A percentile compares a stretch with the other conserved stretches of the same genome.
Conservation (phyloP, 2,329 filamentous ascomycete genomes). For the Biscogniauxia marginata region DNA sequence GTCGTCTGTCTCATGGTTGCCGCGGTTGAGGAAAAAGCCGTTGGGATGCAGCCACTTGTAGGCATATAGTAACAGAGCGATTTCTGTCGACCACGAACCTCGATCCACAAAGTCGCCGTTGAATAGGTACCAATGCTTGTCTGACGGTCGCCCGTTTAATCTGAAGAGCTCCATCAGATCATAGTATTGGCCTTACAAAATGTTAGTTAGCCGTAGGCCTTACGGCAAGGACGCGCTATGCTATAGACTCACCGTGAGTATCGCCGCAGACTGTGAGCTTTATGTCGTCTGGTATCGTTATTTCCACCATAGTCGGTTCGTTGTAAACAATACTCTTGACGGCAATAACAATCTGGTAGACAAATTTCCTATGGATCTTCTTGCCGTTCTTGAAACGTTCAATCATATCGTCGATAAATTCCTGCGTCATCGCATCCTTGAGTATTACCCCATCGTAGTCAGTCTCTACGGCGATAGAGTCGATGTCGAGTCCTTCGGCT, state of each 20-base stretch:
- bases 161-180: slow-evolving; percentile 96
- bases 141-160: slow-evolving; percentile 79
- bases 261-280: slow-evolving; percentile 94
- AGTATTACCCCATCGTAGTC: slow-evolving; percentile 83
- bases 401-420: slow-evolving; percentile 98
- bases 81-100: slow-evolving; percentile 97
- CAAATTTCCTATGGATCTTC: slow-evolving; percentile 93
- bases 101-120: slow-evolving; percentile 98
- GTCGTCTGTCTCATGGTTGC: slow-evolving; percentile 98
- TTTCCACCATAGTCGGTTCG: slow-evolving; percentile 96
- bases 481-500: slow-evolving; percentile 84
- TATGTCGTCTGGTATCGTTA: slow-evolving; percentile 73
- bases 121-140: slow-evolving; percentile 92
- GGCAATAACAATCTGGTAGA: slow-evolving; percentile 90
- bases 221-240: neutral
- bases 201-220: slow-evolving; percentile 16
- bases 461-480: slow-evolving; percentile 77
- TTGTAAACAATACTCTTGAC: slow-evolving; percentile 88
- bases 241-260: slow-evolving; percentile 71
- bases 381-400: slow-evolving; percentile 94
- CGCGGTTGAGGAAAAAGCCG: slow-evolving; percentile 91
- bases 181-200: slow-evolving; percentile 81
- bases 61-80: slow-evolving; percentile 87
- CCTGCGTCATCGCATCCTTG: slow-evolving; percentile 83
- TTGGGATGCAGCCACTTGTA: slow-evolving; percentile 94